Evolutionary conservation across 2,329 filamentous ascomycete genomes (phyloP).

Genomic region (Bipolaris zeicola): DNA sequence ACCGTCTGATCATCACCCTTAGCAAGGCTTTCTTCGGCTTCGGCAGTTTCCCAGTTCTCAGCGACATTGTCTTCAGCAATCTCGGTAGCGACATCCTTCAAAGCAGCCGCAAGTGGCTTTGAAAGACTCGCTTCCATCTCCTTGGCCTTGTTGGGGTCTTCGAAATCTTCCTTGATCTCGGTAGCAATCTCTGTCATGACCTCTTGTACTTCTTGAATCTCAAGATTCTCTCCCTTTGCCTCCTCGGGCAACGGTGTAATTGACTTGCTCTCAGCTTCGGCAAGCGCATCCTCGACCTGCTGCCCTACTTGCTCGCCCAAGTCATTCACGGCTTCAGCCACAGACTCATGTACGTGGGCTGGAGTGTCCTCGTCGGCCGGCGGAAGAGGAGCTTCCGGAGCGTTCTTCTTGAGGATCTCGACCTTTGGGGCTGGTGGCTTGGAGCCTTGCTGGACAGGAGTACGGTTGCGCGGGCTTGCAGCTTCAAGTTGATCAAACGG

Average conservation of each 20-base stretch:
- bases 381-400: constrained; percentile 46
- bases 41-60: constrained; percentile 92
- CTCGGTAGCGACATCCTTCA: constrained; percentile 64
- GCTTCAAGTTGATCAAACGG: constrained; percentile 73
- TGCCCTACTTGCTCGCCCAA: constrained; percentile 65
- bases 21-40: constrained; percentile 69
- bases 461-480: constrained; percentile 64
- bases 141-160: constrained; percentile 60
- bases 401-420: constrained; percentile 54
- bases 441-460: constrained; percentile 33
- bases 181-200: constrained; percentile 58
- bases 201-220: constrained; percentile 61
- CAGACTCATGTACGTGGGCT: constrained; percentile 60
- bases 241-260: constrained; percentile 54
- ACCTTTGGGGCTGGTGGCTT: constrained; percentile 43
- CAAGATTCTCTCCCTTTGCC: constrained; percentile 37
- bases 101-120: constrained; percentile 59
- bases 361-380: constrained; percentile 28
- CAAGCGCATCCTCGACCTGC: constrained; percentile 69
- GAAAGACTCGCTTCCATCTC: constrained; percentile 61
- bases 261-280: constrained; percentile 48
- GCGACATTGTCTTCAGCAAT: constrained; percentile 64
- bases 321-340: constrained; percentile 71
- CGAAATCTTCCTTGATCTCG: constrained; percentile 54
- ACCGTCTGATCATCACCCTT: constrained; percentile 73